A percentile compares a stretch with the other conserved stretches of the same genome.
Evolutionary conservation across 768 basidiomycete genomes (phyloP).

Genomic region (Tricholoma terreum): DNA sequence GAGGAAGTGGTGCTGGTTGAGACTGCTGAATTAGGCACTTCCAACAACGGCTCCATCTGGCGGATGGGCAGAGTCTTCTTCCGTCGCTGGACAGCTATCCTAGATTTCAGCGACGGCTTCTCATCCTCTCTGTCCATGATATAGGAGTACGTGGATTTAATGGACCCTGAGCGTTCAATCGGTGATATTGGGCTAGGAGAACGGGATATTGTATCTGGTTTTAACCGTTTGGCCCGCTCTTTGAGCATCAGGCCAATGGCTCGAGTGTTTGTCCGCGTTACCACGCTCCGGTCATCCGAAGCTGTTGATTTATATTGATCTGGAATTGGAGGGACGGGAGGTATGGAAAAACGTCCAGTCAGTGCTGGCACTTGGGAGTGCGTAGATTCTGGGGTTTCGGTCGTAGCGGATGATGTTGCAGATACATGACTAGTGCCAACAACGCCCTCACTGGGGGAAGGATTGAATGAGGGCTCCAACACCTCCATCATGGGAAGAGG

Average conservation of each 20-base stretch:
- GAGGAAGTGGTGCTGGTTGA: neutral
- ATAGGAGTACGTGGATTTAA: neutral
- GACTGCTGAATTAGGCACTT: neutral
- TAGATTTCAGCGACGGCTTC: neutral
- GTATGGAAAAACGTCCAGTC: neutral
- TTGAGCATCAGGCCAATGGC: conserved; percentile 11
- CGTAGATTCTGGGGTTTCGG: conserved; percentile 8
- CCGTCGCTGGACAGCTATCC: neutral
- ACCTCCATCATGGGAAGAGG: neutral
- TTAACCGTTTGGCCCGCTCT: conserved; percentile 10
- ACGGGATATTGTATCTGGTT: conserved; percentile 4
- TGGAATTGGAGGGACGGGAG: neutral
- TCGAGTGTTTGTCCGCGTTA: conserved; percentile 2
- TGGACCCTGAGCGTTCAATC: conserved; percentile 15
- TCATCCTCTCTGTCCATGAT: neutral
- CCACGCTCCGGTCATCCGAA: neutral
- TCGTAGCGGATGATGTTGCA: neutral
- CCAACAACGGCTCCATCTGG: neutral
- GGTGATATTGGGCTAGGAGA: conserved; percentile 3
- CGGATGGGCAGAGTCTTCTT: neutral
- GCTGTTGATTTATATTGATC: neutral
- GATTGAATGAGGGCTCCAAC: too few species aligned
- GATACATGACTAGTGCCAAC: neutral
- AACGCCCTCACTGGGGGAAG: neutral
- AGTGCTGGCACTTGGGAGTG: conserved; percentile 13